phyloP scores from a whole-genome alignment of 495 filamentous ascomycete species.

The Clohesyomyces aquaticus region DNA sequence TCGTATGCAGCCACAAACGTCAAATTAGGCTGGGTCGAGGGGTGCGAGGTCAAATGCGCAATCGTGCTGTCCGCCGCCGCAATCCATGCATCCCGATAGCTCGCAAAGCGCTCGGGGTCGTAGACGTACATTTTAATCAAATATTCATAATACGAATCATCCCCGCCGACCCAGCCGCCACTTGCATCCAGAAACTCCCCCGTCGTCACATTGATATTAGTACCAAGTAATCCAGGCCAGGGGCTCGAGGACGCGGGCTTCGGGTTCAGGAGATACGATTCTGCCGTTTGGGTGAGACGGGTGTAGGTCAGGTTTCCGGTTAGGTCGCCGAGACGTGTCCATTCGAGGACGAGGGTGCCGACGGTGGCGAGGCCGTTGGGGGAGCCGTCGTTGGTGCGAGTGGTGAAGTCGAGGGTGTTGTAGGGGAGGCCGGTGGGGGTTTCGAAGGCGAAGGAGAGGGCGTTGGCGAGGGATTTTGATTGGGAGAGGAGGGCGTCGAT shows the following conservation, averaged over 20 bases:
- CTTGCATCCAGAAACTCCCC: constrained; percentile 68
- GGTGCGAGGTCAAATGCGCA: constrained; percentile 71
- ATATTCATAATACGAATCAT: constrained; percentile 89
- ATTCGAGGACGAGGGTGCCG: constrained; percentile 68
- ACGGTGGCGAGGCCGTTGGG: constrained; percentile 45
- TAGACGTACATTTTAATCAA: constrained; percentile 94
- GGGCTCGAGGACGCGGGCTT: constrained; percentile 65
- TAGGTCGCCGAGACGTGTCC: constrained; percentile 80
- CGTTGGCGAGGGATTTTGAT: constrained; percentile 69
- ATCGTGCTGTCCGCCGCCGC: constrained; percentile 78
- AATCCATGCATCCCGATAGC: constrained; percentile 61
- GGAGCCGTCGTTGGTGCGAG: constrained; percentile 30
- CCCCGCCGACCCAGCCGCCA: constrained; percentile 81
- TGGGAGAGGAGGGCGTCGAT: constrained; percentile 66
- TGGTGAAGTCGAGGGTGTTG: constrained; percentile 68
- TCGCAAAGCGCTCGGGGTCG: constrained; percentile 64
- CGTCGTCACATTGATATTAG: constrained; percentile 62
- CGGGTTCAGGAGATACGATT: constrained; percentile 73
- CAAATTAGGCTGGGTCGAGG: constrained; percentile 67
- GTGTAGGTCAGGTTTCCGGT: constrained; percentile 70
- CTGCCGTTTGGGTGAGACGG: constrained; percentile 65
- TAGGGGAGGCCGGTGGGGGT: constrained; percentile 76
- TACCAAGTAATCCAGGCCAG: constrained; percentile 78
- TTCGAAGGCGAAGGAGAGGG: constrained; percentile 76
- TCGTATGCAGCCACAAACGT: constrained; percentile 73